A percentile compares a stretch with the other conserved stretches of the same genome.
These are phyloP conservation scores for Coprinopsis marcescibilis DNA, from an alignment of 768 basidiomycete species.

Conservation along the genomic window DNA sequence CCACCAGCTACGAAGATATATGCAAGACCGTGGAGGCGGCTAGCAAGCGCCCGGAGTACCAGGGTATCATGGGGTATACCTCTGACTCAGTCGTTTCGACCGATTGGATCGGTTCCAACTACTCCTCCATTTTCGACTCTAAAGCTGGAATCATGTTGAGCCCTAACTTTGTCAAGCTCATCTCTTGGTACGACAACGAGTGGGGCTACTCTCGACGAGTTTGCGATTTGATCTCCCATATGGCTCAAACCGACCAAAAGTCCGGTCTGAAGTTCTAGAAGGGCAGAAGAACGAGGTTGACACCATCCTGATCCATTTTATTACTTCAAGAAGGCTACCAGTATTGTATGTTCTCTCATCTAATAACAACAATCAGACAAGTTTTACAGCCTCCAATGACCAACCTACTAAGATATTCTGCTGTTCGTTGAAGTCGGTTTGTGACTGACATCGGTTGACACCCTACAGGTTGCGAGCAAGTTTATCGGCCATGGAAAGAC, in stretches of 20 bases:
- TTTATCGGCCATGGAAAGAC: too few species aligned
- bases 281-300: too few species aligned
- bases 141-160: slow-evolving; percentile 89
- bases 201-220: slow-evolving; percentile 94
- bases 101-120: slow-evolving; percentile 77
- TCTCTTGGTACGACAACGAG: slow-evolving; percentile 94
- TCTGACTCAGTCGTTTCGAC: slow-evolving; percentile 92
- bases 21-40: slow-evolving; percentile 80
- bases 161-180: slow-evolving; percentile 91
- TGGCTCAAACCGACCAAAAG: slow-evolving; percentile 64
- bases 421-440: too few species aligned
- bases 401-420: too few species aligned
- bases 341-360: too few species aligned
- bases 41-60: slow-evolving; percentile 57
- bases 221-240: slow-evolving; percentile 79
- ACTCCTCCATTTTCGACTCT: slow-evolving; percentile 92
- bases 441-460: too few species aligned
- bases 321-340: too few species aligned
- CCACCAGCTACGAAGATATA: slow-evolving; percentile 84
- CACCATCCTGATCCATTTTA: too few species aligned
- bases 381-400: too few species aligned
- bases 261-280: slow-evolving; percentile 17
- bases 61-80: slow-evolving; percentile 84
- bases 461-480: too few species aligned
- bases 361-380: too few species aligned